These are phyloP conservation scores for Trametes cinnabarina DNA, from an alignment of 768 basidiomycete genomes.

Conservation along the genomic window DNA sequence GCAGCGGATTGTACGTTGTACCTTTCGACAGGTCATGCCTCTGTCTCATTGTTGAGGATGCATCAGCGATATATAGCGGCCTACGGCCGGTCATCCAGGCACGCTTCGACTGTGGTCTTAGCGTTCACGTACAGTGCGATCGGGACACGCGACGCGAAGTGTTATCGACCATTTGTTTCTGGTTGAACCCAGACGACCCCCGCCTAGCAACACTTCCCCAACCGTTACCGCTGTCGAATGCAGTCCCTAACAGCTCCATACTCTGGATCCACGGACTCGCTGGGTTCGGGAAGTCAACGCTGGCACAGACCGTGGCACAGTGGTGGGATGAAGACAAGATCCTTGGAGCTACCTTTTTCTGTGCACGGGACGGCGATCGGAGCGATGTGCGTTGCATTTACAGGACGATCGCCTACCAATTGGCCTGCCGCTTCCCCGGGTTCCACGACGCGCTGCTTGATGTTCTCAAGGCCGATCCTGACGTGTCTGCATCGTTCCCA, in stretches of 20 bases:
- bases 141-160: no score
- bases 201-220: background rate
- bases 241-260: background rate
- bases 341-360: conserved; percentile 19
- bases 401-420: conserved; percentile 12
- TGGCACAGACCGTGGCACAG: conserved; percentile 8
- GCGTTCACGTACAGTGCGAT: no score
- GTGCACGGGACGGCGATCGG: conserved; percentile 13
- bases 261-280: conserved; percentile 16
- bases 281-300: conserved; percentile 15
- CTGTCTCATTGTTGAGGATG: no score
- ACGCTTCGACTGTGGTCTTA: no score
- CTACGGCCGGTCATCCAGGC: no score
- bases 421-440: background rate
- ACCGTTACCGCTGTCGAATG: background rate
- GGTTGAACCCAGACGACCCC: background rate
- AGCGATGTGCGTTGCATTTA: conserved; percentile 10
- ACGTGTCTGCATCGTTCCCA: background rate
- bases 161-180: background rate
- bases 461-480: background rate
- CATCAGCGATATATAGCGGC: no score
- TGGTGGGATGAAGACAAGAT: background rate
- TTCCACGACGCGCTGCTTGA: background rate
- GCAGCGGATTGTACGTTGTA: no score
- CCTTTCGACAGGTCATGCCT: no score